Evolutionary conservation across 257 asterid species (phyloP).

Genomic region (Nicotiana benthamiana): DNA sequence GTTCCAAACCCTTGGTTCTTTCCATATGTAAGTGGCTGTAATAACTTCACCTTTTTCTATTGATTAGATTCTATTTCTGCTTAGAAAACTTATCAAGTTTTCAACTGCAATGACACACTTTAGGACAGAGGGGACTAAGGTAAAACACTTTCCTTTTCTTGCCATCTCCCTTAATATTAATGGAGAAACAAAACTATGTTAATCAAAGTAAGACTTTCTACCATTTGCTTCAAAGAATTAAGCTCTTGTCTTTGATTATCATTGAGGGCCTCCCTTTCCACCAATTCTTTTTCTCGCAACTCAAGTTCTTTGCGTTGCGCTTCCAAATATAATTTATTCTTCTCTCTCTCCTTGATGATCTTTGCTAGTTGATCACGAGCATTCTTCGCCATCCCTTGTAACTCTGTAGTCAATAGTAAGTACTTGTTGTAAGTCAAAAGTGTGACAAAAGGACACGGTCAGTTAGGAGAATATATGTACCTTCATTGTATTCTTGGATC

Average conservation of each 20-base stretch:
- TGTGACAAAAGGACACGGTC: no score
- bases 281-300: neutral
- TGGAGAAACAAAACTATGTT: neutral
- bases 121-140: neutral
- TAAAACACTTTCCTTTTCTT: neutral
- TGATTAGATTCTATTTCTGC: neutral
- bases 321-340: neutral
- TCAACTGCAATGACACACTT: neutral
- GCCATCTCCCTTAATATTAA: constrained; percentile 1
- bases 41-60: neutral
- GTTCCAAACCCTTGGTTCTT: no score
- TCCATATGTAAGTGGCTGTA: neutral
- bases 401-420: neutral
- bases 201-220: neutral
- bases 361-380: constrained; percentile 9
- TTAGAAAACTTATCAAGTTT: neutral
- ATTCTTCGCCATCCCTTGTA: constrained; percentile 9
- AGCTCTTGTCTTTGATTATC: constrained; percentile 2
- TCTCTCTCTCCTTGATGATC: constrained; percentile 8
- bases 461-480: constrained; percentile 7
- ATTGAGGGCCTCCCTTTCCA: neutral
- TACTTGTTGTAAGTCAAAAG: neutral
- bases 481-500: constrained; percentile 6
- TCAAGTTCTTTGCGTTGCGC: constrained; percentile 6
- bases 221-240: constrained; percentile 1